Evolutionary conservation across 805 yeast species (phyloP).

Genomic region (Candida nonsorbophila): DNA sequence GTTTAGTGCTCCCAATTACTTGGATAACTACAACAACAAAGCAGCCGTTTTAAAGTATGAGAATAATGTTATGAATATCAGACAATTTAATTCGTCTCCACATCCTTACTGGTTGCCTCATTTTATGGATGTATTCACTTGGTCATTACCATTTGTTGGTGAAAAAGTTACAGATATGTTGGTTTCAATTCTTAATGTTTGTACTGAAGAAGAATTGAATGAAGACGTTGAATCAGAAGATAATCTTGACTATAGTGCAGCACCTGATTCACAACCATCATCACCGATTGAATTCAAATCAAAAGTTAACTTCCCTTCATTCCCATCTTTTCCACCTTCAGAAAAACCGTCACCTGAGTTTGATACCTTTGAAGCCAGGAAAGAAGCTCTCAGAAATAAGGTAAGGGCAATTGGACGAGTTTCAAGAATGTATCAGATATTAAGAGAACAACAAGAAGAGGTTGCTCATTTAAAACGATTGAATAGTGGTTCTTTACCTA

Average conservation of each 20-base stretch:
- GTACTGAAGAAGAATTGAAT: conserved; percentile 91
- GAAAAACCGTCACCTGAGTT: conserved; percentile 4
- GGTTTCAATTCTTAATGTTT: conserved; percentile 81
- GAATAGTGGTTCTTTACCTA: conserved; percentile 76
- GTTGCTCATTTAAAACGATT: conserved; percentile 73
- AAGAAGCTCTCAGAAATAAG: conserved; percentile 69
- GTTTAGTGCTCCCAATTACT: conserved; percentile 93
- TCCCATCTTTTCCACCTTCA: conserved; percentile 1
- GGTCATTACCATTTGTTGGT: conserved; percentile 97
- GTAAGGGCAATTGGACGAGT: conserved; percentile 95
- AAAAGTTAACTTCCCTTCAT: conserved; percentile 2
- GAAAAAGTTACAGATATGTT: conserved; percentile 94
- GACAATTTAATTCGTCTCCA: conserved; percentile 88
- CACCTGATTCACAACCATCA: conserved; percentile 20
- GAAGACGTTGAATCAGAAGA: conserved; percentile 58
- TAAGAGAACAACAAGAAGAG: conserved; percentile 83
- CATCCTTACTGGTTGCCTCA: conserved; percentile 98
- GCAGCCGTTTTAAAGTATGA: conserved; percentile 94
- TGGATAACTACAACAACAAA: conserved; percentile 88
- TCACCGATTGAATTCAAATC: conserved; percentile 9
- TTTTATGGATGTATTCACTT: conserved; percentile 94
- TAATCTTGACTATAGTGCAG: conserved; percentile 7
- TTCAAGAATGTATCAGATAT: conserved; percentile 83
- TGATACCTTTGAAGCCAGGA: conserved; percentile 27
- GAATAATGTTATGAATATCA: conserved; percentile 86